Conservation (phyloP, 306 rosid species). For the Cercis canadensis region DNA sequence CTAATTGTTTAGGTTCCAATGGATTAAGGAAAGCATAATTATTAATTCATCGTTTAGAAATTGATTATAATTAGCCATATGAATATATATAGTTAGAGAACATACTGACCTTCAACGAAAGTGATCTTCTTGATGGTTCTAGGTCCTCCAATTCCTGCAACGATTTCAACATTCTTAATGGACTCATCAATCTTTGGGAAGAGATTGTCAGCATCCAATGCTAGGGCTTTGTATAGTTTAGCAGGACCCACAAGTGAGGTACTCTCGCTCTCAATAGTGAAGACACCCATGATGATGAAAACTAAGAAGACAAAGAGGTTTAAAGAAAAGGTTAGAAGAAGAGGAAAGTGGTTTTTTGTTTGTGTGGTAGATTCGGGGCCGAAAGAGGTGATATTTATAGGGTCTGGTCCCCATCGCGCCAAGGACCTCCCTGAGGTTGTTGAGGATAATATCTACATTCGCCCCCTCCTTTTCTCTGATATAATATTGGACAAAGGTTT, state of each 20-base stretch:
- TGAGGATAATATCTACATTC: too few species aligned
- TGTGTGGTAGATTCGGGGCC: too few species aligned
- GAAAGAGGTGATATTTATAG: too few species aligned
- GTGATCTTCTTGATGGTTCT: constrained; percentile 52
- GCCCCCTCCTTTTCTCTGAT: too few species aligned
- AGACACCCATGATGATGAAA: constrained; percentile 48
- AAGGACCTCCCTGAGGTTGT: too few species aligned
- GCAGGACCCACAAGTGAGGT: constrained; percentile 35
- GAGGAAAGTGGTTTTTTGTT: background rate
- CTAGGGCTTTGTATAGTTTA: constrained; percentile 41
- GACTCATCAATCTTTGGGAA: constrained; percentile 30
- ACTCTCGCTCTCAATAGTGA: constrained; percentile 25
- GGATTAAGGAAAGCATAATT: too few species aligned
- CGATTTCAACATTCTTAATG: constrained; percentile 32
- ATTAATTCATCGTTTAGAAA: background rate
- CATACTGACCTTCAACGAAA: constrained; percentile 8
- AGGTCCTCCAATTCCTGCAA: constrained; percentile 53
- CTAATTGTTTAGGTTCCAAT: too few species aligned
- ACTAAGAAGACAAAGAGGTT: background rate
- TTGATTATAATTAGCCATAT: too few species aligned
- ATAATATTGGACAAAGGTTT: too few species aligned
- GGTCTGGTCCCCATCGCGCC: too few species aligned
- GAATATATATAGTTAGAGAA: background rate
- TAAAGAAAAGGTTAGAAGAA: background rate
- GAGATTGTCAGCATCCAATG: constrained; percentile 35